Conservation (phyloP, 2,329 filamentous ascomycete species). For the Beauveria rudraprayagi region DNA sequence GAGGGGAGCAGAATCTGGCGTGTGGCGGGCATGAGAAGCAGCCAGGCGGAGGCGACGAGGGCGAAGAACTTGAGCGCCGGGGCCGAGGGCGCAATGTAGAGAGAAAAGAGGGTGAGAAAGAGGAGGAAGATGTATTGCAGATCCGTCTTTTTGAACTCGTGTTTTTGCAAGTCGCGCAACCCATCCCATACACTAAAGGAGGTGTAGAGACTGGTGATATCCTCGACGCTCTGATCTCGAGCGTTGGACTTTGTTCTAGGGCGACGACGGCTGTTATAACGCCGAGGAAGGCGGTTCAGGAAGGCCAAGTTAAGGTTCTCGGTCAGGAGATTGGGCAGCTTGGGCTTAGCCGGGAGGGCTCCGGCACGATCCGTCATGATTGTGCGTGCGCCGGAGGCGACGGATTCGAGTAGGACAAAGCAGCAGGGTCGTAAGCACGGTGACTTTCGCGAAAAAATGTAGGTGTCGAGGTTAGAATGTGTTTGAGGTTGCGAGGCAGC, state of each 20-base stretch:
- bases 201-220: conserved; percentile 68
- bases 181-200: conserved; percentile 78
- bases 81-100: conserved; percentile 75
- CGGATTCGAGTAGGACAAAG: neutral
- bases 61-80: conserved; percentile 69
- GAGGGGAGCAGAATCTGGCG: conserved; percentile 88
- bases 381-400: conserved; percentile 11
- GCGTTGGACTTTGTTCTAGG: conserved; percentile 32
- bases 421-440: neutral
- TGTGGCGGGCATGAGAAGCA: conserved; percentile 74
- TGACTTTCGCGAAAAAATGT: neutral
- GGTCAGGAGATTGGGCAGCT: conserved; percentile 32
- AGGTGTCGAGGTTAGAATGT: neutral
- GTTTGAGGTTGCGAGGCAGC: neutral
- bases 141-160: conserved; percentile 77
- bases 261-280: conserved; percentile 32
- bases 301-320: conserved; percentile 34
- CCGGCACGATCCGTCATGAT: conserved; percentile 32
- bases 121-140: conserved; percentile 73
- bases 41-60: conserved; percentile 56
- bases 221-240: conserved; percentile 34
- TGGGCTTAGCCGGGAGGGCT: conserved; percentile 31
- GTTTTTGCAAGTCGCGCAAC: conserved; percentile 63
- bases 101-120: conserved; percentile 69
- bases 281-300: conserved; percentile 33